Percentiles rank a stretch among this genome's conserved stretches.
Evolutionary conservation across 129 eudicot genomes (phyloP).

Genomic region (Saposhnikovia divaricata): DNA sequence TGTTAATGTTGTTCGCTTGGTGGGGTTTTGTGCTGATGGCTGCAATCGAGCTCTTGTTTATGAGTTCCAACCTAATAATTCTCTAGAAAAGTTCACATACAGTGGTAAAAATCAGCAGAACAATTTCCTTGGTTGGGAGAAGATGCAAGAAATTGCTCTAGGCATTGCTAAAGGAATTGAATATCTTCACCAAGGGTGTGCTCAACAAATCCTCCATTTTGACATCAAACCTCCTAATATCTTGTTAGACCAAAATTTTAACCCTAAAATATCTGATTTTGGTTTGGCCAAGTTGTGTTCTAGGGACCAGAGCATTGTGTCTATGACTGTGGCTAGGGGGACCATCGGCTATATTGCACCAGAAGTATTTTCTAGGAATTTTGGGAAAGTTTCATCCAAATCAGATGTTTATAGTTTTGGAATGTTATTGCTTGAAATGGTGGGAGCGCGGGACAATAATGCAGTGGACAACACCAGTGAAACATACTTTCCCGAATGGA

Average conservation of each 20-base stretch:
- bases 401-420: not conserved
- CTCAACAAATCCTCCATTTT: not conserved
- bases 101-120: not conserved
- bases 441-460: not conserved
- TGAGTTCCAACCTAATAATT: not conserved
- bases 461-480: not conserved
- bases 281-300: too few relatives aligned
- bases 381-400: too few relatives aligned
- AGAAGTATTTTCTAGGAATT: not conserved
- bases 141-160: not conserved
- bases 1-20: not conserved
- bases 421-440: conserved; percentile 5
- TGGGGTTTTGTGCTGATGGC: not conserved
- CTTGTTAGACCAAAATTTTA: not conserved
- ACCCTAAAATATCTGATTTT: too few relatives aligned
- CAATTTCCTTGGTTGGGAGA: conserved; percentile 2
- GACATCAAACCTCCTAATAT: not conserved
- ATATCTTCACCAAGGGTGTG: not conserved
- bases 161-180: not conserved
- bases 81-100: conserved; percentile 7
- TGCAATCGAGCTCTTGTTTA: not conserved
- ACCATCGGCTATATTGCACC: not conserved
- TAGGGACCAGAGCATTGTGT: too few relatives aligned
- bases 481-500: conserved; percentile 14
- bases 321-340: not conserved